phyloP scores from a whole-genome alignment of 768 basidiomycete genomes.

The Pulveroboletus sp. region DNA sequence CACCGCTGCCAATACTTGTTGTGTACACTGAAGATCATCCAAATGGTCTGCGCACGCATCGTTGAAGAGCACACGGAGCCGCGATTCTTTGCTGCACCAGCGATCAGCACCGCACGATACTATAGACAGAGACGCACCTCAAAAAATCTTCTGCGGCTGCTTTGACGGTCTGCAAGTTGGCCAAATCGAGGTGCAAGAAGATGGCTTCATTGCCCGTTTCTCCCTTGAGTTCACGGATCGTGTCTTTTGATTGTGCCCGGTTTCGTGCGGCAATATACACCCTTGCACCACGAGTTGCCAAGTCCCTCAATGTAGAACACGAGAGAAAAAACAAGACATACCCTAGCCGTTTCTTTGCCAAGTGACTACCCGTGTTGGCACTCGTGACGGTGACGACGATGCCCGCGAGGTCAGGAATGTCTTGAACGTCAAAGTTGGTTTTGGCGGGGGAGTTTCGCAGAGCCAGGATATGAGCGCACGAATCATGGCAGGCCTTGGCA shows the following conservation, averaged over 20 bases:
- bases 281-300: slow-evolving; percentile 24
- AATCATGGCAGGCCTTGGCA: too few species aligned
- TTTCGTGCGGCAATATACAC: slow-evolving; percentile 37
- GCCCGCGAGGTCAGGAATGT: slow-evolving; percentile 35
- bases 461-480: slow-evolving; percentile 3
- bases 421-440: slow-evolving; percentile 26
- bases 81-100: slow-evolving; percentile 37
- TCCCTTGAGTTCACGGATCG: slow-evolving; percentile 30
- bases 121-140: slow-evolving; percentile 6
- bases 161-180: slow-evolving; percentile 33
- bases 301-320: background rate
- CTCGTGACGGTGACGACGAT: slow-evolving; percentile 35
- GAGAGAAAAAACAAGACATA: background rate
- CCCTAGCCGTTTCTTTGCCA: slow-evolving; percentile 26
- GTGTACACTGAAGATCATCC: too few species aligned
- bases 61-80: slow-evolving; percentile 48
- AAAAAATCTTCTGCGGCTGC: slow-evolving; percentile 35
- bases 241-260: slow-evolving; percentile 21
- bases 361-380: too few species aligned
- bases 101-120: background rate
- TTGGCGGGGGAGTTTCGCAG: slow-evolving; percentile 16
- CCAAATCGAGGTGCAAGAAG: slow-evolving; percentile 38
- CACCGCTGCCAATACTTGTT: slow-evolving; percentile 35
- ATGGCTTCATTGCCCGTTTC: slow-evolving; percentile 32
- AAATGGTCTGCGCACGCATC: slow-evolving; percentile 39